Percentiles rank a stretch among this genome's conserved stretches.
phyloP scores from a whole-genome alignment of 2,329 filamentous ascomycete species.

The Talaromyces sp. region DNA sequence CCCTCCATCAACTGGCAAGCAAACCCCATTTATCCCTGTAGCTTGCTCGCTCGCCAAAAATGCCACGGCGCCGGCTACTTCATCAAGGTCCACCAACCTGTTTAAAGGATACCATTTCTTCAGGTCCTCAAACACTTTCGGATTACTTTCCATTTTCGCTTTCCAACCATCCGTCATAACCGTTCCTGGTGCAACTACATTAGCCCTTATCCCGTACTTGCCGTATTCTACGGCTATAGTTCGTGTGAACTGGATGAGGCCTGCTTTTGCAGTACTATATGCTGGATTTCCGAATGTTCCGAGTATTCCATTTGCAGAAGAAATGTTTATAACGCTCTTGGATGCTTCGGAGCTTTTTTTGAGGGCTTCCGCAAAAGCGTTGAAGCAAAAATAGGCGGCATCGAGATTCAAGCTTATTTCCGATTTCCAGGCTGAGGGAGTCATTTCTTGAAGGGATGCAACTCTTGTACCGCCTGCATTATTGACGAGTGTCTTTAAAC shows the following conservation, averaged over 20 bases:
- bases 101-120: slow-evolving; percentile 25
- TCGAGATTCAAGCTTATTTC: slow-evolving; percentile 24
- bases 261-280: slow-evolving; percentile 42
- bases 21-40: slow-evolving; percentile 20
- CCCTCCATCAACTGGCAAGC: slow-evolving; percentile 24
- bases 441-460: slow-evolving; percentile 24
- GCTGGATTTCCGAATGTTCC: slow-evolving; percentile 24
- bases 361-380: slow-evolving; percentile 20
- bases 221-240: slow-evolving; percentile 33
- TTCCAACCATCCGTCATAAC: slow-evolving; percentile 22
- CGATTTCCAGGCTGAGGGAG: slow-evolving; percentile 20
- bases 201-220: slow-evolving; percentile 39
- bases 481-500: slow-evolving; percentile 26
- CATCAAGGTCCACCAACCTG: slow-evolving; percentile 22
- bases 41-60: slow-evolving; percentile 18
- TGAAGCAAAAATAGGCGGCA: slow-evolving; percentile 22
- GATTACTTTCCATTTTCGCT: slow-evolving; percentile 13
- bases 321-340: slow-evolving; percentile 21
- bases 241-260: slow-evolving; percentile 39
- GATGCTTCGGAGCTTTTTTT: slow-evolving; percentile 8
- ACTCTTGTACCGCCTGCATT: slow-evolving; percentile 26
- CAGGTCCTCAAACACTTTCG: slow-evolving; percentile 18
- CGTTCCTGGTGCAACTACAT: slow-evolving; percentile 33
- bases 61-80: slow-evolving; percentile 27
- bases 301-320: slow-evolving; percentile 23